Evolutionary conservation across 2,329 filamentous ascomycete species (phyloP).

Genomic region (Chaetomium sp.): DNA sequence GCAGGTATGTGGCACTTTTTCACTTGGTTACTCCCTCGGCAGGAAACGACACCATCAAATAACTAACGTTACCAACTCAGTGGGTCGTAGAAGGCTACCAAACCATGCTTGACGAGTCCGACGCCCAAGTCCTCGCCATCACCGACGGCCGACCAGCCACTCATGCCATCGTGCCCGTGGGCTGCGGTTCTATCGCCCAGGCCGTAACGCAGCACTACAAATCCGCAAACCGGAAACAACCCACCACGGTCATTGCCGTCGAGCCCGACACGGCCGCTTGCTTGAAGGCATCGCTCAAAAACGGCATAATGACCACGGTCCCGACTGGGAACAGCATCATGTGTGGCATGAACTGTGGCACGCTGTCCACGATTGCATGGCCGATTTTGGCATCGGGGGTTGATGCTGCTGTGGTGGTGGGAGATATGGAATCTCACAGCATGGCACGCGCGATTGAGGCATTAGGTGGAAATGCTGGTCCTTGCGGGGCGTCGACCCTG

Average conservation of each 20-base stretch:
- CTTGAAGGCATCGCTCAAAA: conserved; percentile 46
- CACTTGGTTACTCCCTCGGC: too few relatives aligned
- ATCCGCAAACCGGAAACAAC: conserved; percentile 1
- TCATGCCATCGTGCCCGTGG: conserved; percentile 58
- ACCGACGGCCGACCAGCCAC: conserved; percentile 34
- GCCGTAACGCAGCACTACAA: conserved; percentile 63
- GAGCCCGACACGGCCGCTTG: conserved; percentile 62
- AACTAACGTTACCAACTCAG: conserved; percentile 22
- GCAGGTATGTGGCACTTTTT: conserved; percentile 39
- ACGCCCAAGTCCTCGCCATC: conserved; percentile 48
- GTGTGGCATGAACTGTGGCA: conserved; percentile 68
- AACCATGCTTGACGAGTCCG: conserved; percentile 64
- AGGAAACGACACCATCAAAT: too few relatives aligned
- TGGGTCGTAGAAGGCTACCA: conserved; percentile 75
- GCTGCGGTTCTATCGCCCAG: conserved; percentile 67
- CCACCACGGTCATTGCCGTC: conserved; percentile 51
- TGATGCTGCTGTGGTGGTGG: conserved; percentile 54
- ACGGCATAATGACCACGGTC: conserved; percentile 42
- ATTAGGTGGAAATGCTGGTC: conserved; percentile 19
- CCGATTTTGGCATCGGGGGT: conserved; percentile 50
- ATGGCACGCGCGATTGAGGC: conserved; percentile 48
- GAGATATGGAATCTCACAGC: conserved; percentile 55
- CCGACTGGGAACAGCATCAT: conserved; percentile 60
- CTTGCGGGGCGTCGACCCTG: conserved; percentile 20
- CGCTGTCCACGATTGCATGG: conserved; percentile 61